A percentile compares a stretch with the other conserved stretches of the same genome.
Evolutionary conservation across 331 rosid genomes (phyloP).

Genomic region (Phaseolus coccineus): DNA sequence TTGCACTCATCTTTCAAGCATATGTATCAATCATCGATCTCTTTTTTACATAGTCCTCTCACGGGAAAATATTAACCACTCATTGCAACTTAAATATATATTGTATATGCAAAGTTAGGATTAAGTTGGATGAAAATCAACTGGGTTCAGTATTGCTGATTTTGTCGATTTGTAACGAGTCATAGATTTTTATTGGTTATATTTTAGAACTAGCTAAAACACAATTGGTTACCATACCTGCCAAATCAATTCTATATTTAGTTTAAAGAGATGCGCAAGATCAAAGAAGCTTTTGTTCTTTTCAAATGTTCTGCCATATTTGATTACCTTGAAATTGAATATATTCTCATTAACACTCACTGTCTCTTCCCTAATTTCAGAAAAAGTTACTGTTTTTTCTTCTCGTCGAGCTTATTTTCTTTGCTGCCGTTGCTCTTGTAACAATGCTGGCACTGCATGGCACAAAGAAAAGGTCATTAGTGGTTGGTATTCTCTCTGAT

Average conservation of each 20-base stretch:
- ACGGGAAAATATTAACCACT: too few species aligned
- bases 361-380: constrained; percentile 46
- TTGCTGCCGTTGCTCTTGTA: constrained; percentile 44
- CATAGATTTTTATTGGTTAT: too few species aligned
- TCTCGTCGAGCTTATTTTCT: constrained; percentile 45
- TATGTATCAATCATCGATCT: too few species aligned
- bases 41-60: not conserved
- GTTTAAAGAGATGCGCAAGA: too few species aligned
- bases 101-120: too few species aligned
- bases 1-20: not conserved
- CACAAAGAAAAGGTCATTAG: constrained; percentile 50
- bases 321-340: not conserved
- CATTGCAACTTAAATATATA: too few species aligned
- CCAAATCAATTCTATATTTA: too few species aligned
- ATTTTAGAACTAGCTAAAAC: too few species aligned
- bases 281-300: not conserved
- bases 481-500: constrained; percentile 72
- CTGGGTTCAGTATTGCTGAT: too few species aligned
- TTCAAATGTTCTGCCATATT: not conserved
- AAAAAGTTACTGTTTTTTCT: constrained; percentile 46
- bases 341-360: constrained; percentile 3
- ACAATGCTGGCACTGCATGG: constrained; percentile 56
- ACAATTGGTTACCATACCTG: too few species aligned
- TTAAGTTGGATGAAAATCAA: too few species aligned
- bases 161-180: too few species aligned